phyloP scores from a whole-genome alignment of 2,329 filamentous ascomycete genomes.

The Scytalidium sp. region DNA sequence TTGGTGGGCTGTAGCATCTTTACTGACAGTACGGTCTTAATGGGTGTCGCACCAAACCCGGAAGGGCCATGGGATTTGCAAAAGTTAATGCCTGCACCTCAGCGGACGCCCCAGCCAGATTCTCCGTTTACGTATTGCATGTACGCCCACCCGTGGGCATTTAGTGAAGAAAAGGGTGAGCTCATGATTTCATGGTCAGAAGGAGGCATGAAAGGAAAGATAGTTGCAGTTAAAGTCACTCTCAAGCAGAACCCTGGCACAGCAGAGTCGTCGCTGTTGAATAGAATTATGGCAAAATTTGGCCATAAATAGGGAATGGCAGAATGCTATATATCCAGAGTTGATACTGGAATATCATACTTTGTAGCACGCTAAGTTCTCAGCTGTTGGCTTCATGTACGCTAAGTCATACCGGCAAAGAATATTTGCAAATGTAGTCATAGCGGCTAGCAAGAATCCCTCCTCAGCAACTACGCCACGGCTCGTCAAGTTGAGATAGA shows the following conservation, averaged over 20 bases:
- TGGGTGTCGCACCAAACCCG: constrained; percentile 12
- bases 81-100: not conserved
- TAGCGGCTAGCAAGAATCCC: no score
- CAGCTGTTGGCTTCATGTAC: no score
- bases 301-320: no score
- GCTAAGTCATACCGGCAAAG: no score
- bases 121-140: constrained; percentile 13
- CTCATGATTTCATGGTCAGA: constrained; percentile 19
- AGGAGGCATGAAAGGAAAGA: constrained; percentile 13
- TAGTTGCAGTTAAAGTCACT: constrained; percentile 13
- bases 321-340: no score
- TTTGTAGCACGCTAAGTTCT: no score
- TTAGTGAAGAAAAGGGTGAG: constrained; percentile 11
- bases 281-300: no score
- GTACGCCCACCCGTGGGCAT: constrained; percentile 20
- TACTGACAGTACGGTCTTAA: constrained; percentile 12
- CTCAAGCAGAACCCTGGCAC: constrained; percentile 8
- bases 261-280: no score
- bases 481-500: no score
- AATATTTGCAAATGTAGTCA: no score
- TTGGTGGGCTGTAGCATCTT: constrained; percentile 15
- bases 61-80: constrained; percentile 13
- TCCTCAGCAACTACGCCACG: no score
- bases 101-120: not conserved
- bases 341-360: no score